Evolutionary conservation across 768 basidiomycete species (phyloP).

Genomic region (Suillus alpinus): DNA sequence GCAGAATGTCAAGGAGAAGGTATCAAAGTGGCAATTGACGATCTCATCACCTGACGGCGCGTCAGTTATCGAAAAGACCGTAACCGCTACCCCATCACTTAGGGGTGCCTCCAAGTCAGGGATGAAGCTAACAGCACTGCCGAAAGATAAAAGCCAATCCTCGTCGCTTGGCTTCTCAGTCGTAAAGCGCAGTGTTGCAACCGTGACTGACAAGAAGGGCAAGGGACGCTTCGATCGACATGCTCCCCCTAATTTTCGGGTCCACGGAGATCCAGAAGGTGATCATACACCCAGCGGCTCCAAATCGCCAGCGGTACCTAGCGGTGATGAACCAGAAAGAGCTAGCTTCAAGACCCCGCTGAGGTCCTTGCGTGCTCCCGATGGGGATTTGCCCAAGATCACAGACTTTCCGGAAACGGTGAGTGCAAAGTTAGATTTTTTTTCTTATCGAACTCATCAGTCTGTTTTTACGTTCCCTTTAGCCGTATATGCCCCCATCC

Average conservation of each 20-base stretch:
- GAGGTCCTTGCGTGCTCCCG: slow-evolving; percentile 6
- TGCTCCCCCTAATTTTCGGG: slow-evolving; percentile 3
- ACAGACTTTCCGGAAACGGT: slow-evolving; percentile 37
- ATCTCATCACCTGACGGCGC: slow-evolving; percentile 14
- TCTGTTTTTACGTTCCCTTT: slow-evolving; percentile 5
- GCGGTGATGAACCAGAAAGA: slow-evolving; percentile 5
- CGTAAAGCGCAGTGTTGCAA: slow-evolving; percentile 35
- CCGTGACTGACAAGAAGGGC: slow-evolving; percentile 20
- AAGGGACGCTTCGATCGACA: slow-evolving; percentile 8
- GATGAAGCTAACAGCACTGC: background rate
- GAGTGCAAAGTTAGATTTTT: slow-evolving; percentile 17
- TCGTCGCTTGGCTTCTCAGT: slow-evolving; percentile 43
- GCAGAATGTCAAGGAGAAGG: slow-evolving; percentile 32
- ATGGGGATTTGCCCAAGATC: slow-evolving; percentile 23
- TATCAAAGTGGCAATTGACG: slow-evolving; percentile 34
- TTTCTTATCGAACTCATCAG: slow-evolving; percentile 13
- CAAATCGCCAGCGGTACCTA: slow-evolving; percentile 11
- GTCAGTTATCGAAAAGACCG: slow-evolving; percentile 3
- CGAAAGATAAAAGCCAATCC: slow-evolving; percentile 13
- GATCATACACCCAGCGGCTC: slow-evolving; percentile 10
- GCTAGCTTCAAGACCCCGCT: background rate
- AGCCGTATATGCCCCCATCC: slow-evolving; percentile 55
- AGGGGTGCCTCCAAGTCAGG: slow-evolving; percentile 9
- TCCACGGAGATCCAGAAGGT: slow-evolving; percentile 7
- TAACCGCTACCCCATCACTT: slow-evolving; percentile 4